phyloP scores from a whole-genome alignment of 805 yeast genomes.

The Metschnikowia drakensbergensis region DNA sequence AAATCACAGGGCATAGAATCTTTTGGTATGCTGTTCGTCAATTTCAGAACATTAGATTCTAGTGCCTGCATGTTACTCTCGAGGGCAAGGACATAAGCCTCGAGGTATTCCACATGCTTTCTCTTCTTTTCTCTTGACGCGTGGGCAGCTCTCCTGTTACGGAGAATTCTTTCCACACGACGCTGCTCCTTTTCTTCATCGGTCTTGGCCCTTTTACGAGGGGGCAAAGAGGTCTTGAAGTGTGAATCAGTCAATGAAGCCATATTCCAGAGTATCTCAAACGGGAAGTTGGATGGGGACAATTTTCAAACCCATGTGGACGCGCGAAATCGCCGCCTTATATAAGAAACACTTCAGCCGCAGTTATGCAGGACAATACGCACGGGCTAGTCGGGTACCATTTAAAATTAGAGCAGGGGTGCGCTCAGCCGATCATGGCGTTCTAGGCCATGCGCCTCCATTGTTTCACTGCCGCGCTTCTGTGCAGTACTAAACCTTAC shows the following conservation, averaged over 20 bases:
- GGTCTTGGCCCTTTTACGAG: slow-evolving; percentile 95
- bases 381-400: slow-evolving; percentile 1
- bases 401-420: slow-evolving; percentile 2
- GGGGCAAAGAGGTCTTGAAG: slow-evolving; percentile 62
- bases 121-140: slow-evolving; percentile 96
- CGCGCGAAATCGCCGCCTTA: not conserved
- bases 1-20: slow-evolving; percentile 9
- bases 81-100: slow-evolving; percentile 48
- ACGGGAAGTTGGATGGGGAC: slow-evolving; percentile 1
- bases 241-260: slow-evolving; percentile 18
- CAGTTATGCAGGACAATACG: not conserved
- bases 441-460: slow-evolving; percentile 4
- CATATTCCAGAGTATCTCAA: slow-evolving; percentile 5
- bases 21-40: slow-evolving; percentile 9
- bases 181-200: slow-evolving; percentile 97
- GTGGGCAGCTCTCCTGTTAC: slow-evolving; percentile 96
- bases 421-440: slow-evolving; percentile 3
- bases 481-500: not conserved
- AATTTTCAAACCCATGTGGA: not conserved
- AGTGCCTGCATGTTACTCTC: slow-evolving; percentile 32
- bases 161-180: slow-evolving; percentile 82
- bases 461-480: not conserved
- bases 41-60: slow-evolving; percentile 24
- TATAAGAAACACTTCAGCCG: not conserved
- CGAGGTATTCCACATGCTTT: slow-evolving; percentile 82